phyloP scores from a whole-genome alignment of 2,329 filamentous ascomycete species.

The Grosmannia clavigera region DNA sequence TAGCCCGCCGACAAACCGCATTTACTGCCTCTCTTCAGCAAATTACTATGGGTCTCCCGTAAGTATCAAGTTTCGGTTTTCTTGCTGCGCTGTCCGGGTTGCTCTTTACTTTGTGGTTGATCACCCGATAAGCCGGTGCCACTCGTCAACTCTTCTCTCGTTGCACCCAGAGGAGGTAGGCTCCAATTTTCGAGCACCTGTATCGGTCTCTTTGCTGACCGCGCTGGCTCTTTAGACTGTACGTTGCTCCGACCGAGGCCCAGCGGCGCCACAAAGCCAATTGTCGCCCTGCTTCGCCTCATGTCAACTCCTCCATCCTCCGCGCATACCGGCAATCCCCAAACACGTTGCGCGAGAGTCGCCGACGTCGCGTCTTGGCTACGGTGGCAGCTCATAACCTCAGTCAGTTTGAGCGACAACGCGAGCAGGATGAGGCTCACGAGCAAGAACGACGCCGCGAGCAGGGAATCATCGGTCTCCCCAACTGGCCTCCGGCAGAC shows the following conservation, averaged over 20 bases:
- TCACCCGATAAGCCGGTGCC: background rate
- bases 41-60: constrained; percentile 11
- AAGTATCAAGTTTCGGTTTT: constrained; percentile 1
- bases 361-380: constrained; percentile 11
- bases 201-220: background rate
- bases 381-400: background rate
- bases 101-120: background rate
- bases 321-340: constrained; percentile 7
- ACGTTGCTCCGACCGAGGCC: constrained; percentile 13
- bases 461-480: background rate
- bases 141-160: background rate
- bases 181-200: background rate
- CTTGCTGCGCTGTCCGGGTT: background rate
- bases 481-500: background rate
- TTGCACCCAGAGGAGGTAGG: background rate
- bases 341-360: constrained; percentile 9
- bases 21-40: background rate
- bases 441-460: background rate
- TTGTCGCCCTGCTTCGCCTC: constrained; percentile 7
- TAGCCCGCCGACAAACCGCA: background rate
- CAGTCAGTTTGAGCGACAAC: background rate
- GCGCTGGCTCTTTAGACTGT: constrained; percentile 6
- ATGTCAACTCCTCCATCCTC: constrained; percentile 12
- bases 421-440: background rate
- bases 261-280: constrained; percentile 10